Evolutionary conservation across 192 early-diverging fungal genomes (phyloP).

Genomic region (Radiomyces spectabilis): DNA sequence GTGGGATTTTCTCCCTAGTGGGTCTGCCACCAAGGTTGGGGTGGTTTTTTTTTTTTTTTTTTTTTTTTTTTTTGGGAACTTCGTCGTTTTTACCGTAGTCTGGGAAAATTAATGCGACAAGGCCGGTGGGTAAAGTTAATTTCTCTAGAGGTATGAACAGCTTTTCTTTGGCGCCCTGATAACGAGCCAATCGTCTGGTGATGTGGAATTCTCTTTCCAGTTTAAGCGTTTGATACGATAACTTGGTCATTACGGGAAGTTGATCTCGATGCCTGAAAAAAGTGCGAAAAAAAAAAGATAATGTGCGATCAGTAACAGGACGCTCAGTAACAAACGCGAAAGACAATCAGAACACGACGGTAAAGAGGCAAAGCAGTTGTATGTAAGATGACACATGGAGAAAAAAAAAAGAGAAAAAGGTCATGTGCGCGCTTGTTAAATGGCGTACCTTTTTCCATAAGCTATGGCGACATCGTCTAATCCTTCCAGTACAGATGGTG

Average conservation of each 20-base stretch:
- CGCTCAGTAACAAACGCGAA: too few species aligned
- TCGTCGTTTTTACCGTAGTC: constrained; percentile 6
- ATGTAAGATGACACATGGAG: neutral
- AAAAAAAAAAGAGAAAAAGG: neutral
- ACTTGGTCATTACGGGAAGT: constrained; percentile 18
- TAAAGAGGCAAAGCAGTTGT: neutral
- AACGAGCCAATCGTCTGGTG: constrained; percentile 8
- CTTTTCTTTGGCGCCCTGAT: neutral
- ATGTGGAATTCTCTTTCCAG: constrained; percentile 23
- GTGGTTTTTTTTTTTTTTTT: constrained; percentile 2
- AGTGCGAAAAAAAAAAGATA: too few species aligned
- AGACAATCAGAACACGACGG: too few species aligned
- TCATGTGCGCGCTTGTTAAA: neutral
- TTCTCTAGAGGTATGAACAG: constrained; percentile 17
- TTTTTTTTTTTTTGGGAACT: neutral
- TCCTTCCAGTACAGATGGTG: neutral
- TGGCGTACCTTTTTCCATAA: neutral
- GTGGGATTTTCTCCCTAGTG: too few species aligned
- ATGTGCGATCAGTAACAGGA: too few species aligned
- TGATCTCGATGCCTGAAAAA: constrained; percentile 8
- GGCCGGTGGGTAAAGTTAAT: constrained; percentile 2
- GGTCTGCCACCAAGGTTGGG: too few species aligned
- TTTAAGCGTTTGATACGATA: constrained; percentile 15
- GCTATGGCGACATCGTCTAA: neutral
- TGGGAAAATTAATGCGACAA: constrained; percentile 11